A percentile compares a stretch with the other conserved stretches of the same genome.
Evolutionary conservation across 2,329 filamentous ascomycete species (phyloP).

Genomic region (Aspergillus calidoustus): DNA sequence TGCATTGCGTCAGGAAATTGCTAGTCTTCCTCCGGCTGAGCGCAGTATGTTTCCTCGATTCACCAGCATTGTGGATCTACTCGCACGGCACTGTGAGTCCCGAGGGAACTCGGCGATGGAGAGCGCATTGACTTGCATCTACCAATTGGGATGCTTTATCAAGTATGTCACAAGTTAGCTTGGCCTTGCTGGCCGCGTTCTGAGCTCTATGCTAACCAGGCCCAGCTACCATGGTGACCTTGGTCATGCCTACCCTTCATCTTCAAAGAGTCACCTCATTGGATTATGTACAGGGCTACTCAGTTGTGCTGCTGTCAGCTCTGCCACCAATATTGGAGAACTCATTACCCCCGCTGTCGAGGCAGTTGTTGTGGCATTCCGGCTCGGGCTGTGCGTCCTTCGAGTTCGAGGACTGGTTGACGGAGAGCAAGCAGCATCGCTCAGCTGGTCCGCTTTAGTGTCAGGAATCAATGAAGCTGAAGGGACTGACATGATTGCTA

Average conservation of each 20-base stretch:
- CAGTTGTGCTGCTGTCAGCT: constrained; percentile 46
- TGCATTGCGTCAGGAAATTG: constrained; percentile 48
- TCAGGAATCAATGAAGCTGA: constrained; percentile 43
- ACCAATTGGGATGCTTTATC: constrained; percentile 50
- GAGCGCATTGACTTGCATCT: constrained; percentile 49
- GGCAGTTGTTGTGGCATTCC: constrained; percentile 48
- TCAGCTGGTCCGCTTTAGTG: constrained; percentile 48
- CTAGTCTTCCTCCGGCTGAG: constrained; percentile 38
- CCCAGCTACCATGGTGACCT: constrained; percentile 48
- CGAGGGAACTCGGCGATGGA: constrained; percentile 46
- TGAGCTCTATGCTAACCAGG: constrained; percentile 18
- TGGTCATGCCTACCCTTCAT: constrained; percentile 45
- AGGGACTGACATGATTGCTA: constrained; percentile 29
- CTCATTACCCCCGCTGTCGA: constrained; percentile 49
- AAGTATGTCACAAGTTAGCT: constrained; percentile 38
- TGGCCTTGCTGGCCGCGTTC: background rate
- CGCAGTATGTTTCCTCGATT: constrained; percentile 45
- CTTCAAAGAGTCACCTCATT: constrained; percentile 43
- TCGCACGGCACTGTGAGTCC: constrained; percentile 39
- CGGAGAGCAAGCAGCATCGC: constrained; percentile 29
- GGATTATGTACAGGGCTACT: constrained; percentile 51
- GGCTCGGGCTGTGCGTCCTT: constrained; percentile 48
- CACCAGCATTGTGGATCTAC: constrained; percentile 44
- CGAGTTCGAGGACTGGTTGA: constrained; percentile 45
- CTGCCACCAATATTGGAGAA: constrained; percentile 46